These are phyloP conservation scores for Leccinum uliginosum DNA, from an alignment of 768 basidiomycete genomes.

Conservation along the genomic window DNA sequence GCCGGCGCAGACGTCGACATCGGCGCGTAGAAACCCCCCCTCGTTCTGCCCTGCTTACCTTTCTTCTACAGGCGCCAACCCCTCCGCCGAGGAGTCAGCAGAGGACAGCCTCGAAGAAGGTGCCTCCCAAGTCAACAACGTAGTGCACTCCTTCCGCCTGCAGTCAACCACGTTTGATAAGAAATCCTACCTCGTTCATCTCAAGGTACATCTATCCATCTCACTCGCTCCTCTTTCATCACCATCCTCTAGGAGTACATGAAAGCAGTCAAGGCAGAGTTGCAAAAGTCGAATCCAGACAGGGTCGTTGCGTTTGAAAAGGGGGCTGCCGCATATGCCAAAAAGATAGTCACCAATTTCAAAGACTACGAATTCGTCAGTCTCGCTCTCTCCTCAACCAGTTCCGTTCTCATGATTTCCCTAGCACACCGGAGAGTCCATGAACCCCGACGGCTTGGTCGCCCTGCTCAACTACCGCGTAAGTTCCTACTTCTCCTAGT, in stretches of 20 bases:
- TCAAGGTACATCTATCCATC: slow-evolving; percentile 51
- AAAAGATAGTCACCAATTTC: slow-evolving; percentile 87
- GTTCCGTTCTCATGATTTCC: background rate
- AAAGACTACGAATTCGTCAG: slow-evolving; percentile 92
- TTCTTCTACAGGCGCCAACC: slow-evolving; percentile 69
- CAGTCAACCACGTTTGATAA: slow-evolving; percentile 82
- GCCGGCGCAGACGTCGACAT: slow-evolving; percentile 82
- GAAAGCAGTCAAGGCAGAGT: slow-evolving; percentile 78
- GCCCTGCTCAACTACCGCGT: slow-evolving; percentile 92
- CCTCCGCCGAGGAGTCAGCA: slow-evolving; percentile 80
- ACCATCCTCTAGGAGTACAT: slow-evolving; percentile 68
- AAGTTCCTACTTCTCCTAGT: slow-evolving; percentile 21
- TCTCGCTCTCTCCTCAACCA: background rate
- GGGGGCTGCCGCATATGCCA: slow-evolving; percentile 69
- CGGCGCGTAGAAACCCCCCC: slow-evolving; percentile 50
- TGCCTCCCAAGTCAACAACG: slow-evolving; percentile 76
- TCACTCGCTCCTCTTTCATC: background rate
- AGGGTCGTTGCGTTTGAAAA: slow-evolving; percentile 77
- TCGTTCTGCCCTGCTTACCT: slow-evolving; percentile 6
- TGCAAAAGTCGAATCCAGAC: slow-evolving; percentile 51
- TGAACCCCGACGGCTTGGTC: slow-evolving; percentile 92
- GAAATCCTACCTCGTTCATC: slow-evolving; percentile 73
- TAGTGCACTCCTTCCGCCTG: slow-evolving; percentile 89
- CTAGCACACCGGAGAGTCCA: slow-evolving; percentile 67
- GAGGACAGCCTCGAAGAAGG: slow-evolving; percentile 82